Conservation (phyloP, 2,329 filamentous ascomycete species). For the Trematosphaeria pertusa region DNA sequence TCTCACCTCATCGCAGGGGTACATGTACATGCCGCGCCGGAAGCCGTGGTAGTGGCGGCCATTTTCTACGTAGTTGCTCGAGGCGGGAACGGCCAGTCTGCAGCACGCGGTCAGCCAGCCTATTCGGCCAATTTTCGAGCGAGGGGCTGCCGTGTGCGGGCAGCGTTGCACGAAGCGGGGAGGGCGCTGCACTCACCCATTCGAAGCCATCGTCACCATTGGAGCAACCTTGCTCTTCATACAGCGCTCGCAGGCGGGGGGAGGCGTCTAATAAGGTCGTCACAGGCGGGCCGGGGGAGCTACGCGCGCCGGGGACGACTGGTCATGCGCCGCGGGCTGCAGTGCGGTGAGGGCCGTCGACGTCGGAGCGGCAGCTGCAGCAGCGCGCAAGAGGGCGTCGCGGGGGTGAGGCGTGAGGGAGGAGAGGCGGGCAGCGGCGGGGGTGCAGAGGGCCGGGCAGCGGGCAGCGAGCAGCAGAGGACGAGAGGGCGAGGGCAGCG, state of each 20-base stretch:
- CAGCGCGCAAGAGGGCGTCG: no score
- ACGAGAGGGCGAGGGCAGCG: conserved; percentile 8
- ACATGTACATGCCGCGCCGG: conserved; percentile 73
- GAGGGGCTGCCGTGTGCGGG: conserved; percentile 12
- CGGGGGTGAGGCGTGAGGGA: no score
- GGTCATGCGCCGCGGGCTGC: conserved; percentile 28
- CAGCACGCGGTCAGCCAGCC: conserved; percentile 10
- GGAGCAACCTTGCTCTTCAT: conserved; percentile 35
- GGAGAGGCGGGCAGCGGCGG: no score
- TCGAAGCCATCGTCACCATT: conserved; percentile 54
- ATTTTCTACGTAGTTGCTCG: conserved; percentile 66
- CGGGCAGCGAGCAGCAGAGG: conserved; percentile 2
- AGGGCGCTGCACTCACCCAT: conserved; percentile 47
- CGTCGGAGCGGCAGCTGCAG: not conserved
- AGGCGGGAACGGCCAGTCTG: conserved; percentile 49
- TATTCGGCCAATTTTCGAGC: conserved; percentile 9
- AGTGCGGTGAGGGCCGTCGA: conserved; percentile 2
- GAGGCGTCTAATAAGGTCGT: conserved; percentile 23
- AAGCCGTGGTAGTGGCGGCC: conserved; percentile 74
- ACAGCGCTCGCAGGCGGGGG: conserved; percentile 28
- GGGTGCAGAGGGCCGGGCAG: conserved; percentile 5
- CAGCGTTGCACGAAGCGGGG: conserved; percentile 44
- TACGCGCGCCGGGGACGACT: conserved; percentile 11
- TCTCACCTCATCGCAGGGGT: conserved; percentile 77
- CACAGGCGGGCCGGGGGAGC: conserved; percentile 8